A percentile compares a stretch with the other conserved stretches of the same genome.
These are phyloP conservation scores for Entelexis paramagnoliae DNA, from an alignment of 1,139 yeast genomes.

Conservation along the genomic window DNA sequence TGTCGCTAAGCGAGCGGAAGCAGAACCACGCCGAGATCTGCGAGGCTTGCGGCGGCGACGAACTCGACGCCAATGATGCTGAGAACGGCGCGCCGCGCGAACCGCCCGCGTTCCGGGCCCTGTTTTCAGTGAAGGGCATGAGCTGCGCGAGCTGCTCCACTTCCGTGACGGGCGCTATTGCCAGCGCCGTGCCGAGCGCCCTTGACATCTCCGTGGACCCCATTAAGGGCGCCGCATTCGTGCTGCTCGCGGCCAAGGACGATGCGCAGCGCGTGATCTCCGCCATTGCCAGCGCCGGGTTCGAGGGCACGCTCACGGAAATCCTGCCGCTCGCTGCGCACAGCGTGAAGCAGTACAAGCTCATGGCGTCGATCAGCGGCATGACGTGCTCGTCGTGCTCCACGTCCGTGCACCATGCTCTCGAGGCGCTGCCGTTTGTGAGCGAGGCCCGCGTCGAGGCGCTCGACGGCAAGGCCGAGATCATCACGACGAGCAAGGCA, in stretches of 20 bases:
- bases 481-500: conserved; percentile 35
- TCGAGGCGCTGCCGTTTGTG: conserved; percentile 44
- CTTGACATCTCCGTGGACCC: conserved; percentile 32
- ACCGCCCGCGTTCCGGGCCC: conserved; percentile 37
- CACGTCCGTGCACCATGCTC: conserved; percentile 43
- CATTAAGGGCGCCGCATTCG: conserved; percentile 30
- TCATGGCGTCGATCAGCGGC: conserved; percentile 57
- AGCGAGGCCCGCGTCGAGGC: conserved; percentile 44
- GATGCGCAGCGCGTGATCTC: conserved; percentile 42
- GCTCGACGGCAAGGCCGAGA: conserved; percentile 51
- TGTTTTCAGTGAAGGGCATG: conserved; percentile 53
- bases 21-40: conserved; percentile 34
- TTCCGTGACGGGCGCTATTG: conserved; percentile 40
- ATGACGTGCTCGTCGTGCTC: conserved; percentile 70
- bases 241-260: conserved; percentile 38
- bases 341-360: conserved; percentile 23
- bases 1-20: conserved; percentile 15
- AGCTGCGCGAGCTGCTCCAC: conserved; percentile 52
- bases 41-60: conserved; percentile 28
- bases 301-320: conserved; percentile 48
- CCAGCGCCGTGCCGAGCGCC: conserved; percentile 32
- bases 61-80: conserved; percentile 5
- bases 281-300: conserved; percentile 46
- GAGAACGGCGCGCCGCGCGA: conserved; percentile 15
- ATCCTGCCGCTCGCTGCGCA: conserved; percentile 48